These are phyloP conservation scores for Trichoderma sp. DNA, from an alignment of 2,329 filamentous ascomycete genomes.

Conservation along the genomic window DNA sequence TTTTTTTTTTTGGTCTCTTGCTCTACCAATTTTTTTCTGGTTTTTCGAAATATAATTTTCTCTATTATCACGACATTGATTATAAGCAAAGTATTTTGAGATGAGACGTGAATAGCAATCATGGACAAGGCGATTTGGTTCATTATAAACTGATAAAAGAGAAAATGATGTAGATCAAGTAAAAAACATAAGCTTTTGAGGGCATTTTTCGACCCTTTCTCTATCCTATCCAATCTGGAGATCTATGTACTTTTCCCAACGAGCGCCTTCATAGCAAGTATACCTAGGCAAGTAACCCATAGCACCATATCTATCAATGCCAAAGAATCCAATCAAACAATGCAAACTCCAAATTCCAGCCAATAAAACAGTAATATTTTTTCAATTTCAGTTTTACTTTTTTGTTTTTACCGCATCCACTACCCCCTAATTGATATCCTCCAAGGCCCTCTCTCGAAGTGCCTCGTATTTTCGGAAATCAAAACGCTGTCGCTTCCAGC, in stretches of 20 bases:
- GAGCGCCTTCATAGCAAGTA: neutral
- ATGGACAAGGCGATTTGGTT: neutral
- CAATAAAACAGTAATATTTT: slow-evolving; percentile 5
- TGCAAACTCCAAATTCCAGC: neutral
- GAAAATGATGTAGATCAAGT: neutral
- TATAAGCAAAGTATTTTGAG: neutral
- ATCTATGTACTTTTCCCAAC: neutral
- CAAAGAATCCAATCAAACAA: slow-evolving; percentile 4
- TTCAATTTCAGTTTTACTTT: neutral
- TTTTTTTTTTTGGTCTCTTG: neutral
- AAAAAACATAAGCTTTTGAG: neutral
- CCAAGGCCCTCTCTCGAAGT: slow-evolving; percentile 53
- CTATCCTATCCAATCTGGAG: neutral
- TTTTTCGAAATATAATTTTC: neutral
- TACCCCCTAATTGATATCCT: slow-evolving; percentile 45
- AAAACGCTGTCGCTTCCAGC: slow-evolving; percentile 60
- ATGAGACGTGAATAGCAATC: neutral
- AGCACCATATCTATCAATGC: neutral
- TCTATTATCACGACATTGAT: neutral
- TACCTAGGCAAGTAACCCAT: neutral
- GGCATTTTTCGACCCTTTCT: neutral
- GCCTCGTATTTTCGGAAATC: slow-evolving; percentile 55
- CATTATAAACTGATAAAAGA: neutral
- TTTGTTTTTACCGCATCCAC: neutral
- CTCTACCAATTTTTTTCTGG: neutral